These are phyloP conservation scores for Straminergon stramineum DNA, from an alignment of 225 moss, liverwort and hornwort genomes.

Conservation along the genomic window DNA sequence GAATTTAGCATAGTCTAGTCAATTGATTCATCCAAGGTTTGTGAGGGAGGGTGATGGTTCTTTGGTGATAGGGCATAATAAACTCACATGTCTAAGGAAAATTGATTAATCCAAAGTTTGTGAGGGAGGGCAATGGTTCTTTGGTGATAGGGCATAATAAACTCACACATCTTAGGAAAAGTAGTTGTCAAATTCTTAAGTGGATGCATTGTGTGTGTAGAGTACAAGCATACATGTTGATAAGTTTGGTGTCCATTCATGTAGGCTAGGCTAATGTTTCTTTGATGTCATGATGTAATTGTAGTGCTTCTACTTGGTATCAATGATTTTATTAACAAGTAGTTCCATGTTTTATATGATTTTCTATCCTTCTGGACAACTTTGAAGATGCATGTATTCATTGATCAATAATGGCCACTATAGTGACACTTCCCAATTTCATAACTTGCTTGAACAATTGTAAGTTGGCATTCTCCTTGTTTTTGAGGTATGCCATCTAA, in stretches of 20 bases:
- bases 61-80: background rate
- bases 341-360: background rate
- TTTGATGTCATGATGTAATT: too few relatives aligned
- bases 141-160: background rate
- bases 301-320: background rate
- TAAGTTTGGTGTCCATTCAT: background rate
- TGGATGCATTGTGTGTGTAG: background rate
- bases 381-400: background rate
- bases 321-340: background rate
- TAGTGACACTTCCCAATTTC: background rate
- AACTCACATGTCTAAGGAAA: background rate
- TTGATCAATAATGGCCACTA: background rate
- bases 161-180: background rate
- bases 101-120: background rate
- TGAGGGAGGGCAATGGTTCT: background rate
- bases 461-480: too few relatives aligned
- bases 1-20: background rate
- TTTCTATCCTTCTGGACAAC: background rate
- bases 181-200: background rate
- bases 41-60: background rate
- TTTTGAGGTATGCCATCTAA: too few relatives aligned
- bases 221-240: background rate
- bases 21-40: background rate
- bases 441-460: background rate
- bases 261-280: background rate